These are phyloP conservation scores for Gloeopeniophorella convolvens DNA, from an alignment of 768 basidiomycete genomes.

Conservation along the genomic window DNA sequence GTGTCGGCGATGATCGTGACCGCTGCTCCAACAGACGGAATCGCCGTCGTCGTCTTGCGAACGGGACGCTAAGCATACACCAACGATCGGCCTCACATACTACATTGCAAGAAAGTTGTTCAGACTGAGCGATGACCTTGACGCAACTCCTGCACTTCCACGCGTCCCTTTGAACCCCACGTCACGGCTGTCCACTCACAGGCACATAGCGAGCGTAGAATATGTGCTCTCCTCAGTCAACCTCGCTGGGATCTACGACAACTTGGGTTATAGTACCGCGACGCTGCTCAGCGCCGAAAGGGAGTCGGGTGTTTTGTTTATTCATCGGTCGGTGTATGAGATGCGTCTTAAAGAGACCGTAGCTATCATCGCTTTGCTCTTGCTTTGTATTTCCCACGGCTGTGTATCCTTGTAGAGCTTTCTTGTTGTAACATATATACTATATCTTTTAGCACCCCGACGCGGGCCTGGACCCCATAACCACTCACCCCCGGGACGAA, in stretches of 20 bases:
- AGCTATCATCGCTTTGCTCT: too few relatives aligned
- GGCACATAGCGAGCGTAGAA: not conserved
- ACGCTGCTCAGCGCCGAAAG: not conserved
- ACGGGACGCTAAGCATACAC: not conserved
- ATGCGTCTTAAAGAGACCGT: too few relatives aligned
- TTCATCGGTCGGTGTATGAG: too few relatives aligned
- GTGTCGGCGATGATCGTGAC: not conserved
- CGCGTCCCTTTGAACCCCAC: not conserved
- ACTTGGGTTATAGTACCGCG: not conserved
- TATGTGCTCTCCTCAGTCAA: not conserved
- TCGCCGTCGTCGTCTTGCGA: conserved; percentile 8
- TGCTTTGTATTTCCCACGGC: too few relatives aligned
- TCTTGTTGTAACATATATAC: too few relatives aligned
- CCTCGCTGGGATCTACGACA: not conserved
- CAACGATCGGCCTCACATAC: not conserved
- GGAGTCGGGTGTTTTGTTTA: not conserved
- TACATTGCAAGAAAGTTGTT: not conserved
- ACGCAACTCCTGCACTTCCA: not conserved
- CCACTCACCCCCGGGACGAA: too few relatives aligned
- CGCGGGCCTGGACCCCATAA: too few relatives aligned
- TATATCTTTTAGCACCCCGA: too few relatives aligned
- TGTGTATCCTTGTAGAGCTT: too few relatives aligned
- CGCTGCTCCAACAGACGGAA: not conserved
- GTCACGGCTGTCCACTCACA: too few relatives aligned
- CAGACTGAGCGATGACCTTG: not conserved